Base-by-base conservation (phyloP, 495 filamentous ascomycete genomes). In the Letharia columbiana region DNA sequence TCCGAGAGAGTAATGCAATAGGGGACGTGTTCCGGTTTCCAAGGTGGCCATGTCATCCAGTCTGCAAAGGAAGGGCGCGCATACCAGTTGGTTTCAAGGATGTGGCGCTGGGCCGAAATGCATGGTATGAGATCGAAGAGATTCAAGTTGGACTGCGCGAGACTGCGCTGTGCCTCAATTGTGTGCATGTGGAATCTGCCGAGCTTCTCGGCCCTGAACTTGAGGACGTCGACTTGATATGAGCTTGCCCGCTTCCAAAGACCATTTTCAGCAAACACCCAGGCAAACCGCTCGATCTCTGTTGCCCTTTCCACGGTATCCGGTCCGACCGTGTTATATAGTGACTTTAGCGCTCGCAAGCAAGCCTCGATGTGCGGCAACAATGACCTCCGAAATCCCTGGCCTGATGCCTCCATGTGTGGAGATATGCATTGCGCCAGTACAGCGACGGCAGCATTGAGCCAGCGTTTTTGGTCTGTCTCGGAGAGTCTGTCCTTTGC, bases 321-420 rank as follows among this genome's bases (percentile, higher is more conserved):
- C 50, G 50, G 66, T 54, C 42, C 35, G 17, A 49, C 42, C 35
- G 23, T 42, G 17, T 33, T 31, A 63, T 33, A 63, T 9, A 61
- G 58, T 42, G 23, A 58, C 54, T 59, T 42, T 52, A 65, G 63
- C 50, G 39, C 54, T 41, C 54, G 49, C 64, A 71, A 64, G 63
- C 70, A 74, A 41, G 70, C 44, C 63, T 69, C 63, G 35, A 71
- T 66, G 45, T 74, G 67, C 60, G 70, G 63, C 28, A 73, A 40
- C 42, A 71, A 60, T 15, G 49, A 37, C 65, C 70, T 65, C 60
- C 70, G 67, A 9, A 66, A 45, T 20, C 44, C 28, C 42, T 61
- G 49, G 9, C 69, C 67, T 28, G 63, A 64, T n/a, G 67, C 52
- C 60, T 67, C 65, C 61, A 68, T 59, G 60, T 68, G 61, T 2